Evolutionary conservation across 73 alveolate genomes (phyloP).

Genomic region (Effrenium voratum): DNA sequence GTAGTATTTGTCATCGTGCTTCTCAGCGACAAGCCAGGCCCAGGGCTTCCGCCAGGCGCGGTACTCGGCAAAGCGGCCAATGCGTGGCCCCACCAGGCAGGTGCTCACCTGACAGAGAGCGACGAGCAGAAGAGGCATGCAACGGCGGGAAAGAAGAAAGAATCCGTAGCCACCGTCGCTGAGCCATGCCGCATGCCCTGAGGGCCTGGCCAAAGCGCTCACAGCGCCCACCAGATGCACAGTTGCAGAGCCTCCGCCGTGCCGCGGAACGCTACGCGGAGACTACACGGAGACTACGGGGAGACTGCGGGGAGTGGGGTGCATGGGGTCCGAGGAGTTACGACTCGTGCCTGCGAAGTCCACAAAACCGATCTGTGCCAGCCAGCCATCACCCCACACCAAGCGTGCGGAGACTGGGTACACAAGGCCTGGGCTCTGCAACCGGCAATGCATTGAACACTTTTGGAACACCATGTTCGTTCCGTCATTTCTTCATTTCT

Average conservation of each 20-base stretch:
- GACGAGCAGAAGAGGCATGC: not conserved
- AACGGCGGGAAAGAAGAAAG: not conserved
- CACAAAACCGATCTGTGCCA: constrained; percentile 90
- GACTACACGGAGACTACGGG: not conserved
- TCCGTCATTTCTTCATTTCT: not conserved
- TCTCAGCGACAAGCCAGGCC: constrained; percentile 21
- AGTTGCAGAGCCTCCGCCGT: constrained; percentile 90
- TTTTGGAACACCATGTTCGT: not conserved
- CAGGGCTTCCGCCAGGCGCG: constrained; percentile 58
- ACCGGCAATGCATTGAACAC: not conserved
- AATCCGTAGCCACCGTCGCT: not conserved
- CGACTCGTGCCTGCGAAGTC: constrained; percentile 95
- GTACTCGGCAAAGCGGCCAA: constrained; percentile 84
- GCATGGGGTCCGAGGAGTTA: not conserved
- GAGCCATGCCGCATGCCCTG: not conserved
- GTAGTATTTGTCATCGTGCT: constrained; percentile 56
- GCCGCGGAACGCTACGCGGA: not conserved
- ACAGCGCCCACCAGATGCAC: constrained; percentile 96
- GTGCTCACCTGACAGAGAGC: constrained; percentile 32
- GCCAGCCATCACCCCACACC: constrained; percentile 96
- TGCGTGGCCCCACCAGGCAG: constrained; percentile 93
- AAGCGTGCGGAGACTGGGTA: constrained; percentile 95
- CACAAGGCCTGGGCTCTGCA: constrained; percentile 51
- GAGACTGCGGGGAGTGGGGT: not conserved
- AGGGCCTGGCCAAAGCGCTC: constrained; percentile 90